Base-by-base conservation (phyloP, 2,329 filamentous ascomycete genomes). In the Colletotrichum theobromicola region DNA sequence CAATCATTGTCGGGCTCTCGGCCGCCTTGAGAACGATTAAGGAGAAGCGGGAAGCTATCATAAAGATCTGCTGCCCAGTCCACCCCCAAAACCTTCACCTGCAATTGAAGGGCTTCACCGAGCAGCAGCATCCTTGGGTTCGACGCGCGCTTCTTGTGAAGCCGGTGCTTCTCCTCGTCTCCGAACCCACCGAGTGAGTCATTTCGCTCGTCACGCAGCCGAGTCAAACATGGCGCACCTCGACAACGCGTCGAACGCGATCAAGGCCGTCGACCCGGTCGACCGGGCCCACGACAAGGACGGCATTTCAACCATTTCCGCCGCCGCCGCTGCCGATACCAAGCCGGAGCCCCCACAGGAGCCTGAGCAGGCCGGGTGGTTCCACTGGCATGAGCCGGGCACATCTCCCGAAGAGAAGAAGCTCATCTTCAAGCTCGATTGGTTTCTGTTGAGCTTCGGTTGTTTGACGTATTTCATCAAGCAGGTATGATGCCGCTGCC, bases 391-490 rank as follows among this genome's bases (percentile, higher is more conserved):
- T 73, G 84, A 86, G 61, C 83, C 83, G 2, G 82, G 82, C 34
- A 86, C 84, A 0, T 82, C 80, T 12, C 79, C 79, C 3, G 81
- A 83, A 74, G 85, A 90, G 77, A 86, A 85, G 70, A 82, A 80
- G 53, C 83, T 90, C 12, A 82, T 88, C 21, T 81, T 85, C 68
- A 89, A 90, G 78, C 83, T 89, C 30, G 88, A 89, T 77, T 86
- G 85, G 78, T 89, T 88, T 72, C 82, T 89, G 8, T 42, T 84
- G 8, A 79, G 76, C 15, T 82, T 77, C 72, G 84, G 82, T 13
- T 89, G 87, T 62, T 76, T 89, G 4, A 85, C 83, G 28, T 88
- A 84, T 71, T 89, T 88, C 74, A 82, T 87, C 75, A 89, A 89
- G 74, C 79, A 81, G 63, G 34, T 46, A 15, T 30, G 18, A 4